Percentiles rank a stretch among this genome's conserved stretches.
Evolutionary conservation across 2,329 filamentous ascomycete species (phyloP).

Genomic region (Daldinia sp.): DNA sequence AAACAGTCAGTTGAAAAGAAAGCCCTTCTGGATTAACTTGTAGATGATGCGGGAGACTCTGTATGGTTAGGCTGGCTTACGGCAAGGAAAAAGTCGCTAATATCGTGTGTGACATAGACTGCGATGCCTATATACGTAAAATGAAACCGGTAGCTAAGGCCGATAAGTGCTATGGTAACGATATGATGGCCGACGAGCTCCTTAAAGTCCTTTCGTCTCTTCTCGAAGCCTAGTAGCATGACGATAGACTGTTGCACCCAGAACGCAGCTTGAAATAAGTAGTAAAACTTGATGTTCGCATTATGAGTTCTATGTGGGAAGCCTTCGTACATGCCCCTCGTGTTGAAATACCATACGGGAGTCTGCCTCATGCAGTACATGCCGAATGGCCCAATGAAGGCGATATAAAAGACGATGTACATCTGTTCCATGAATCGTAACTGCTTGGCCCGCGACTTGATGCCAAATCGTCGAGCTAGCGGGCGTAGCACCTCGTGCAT

Average conservation of each 20-base stretch:
- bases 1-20: not conserved
- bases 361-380: slow-evolving; percentile 75
- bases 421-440: slow-evolving; percentile 78
- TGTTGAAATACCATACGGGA: slow-evolving; percentile 79
- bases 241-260: slow-evolving; percentile 80
- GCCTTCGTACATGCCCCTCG: slow-evolving; percentile 73
- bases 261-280: slow-evolving; percentile 76
- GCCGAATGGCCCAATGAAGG: slow-evolving; percentile 70
- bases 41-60: not conserved
- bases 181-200: slow-evolving; percentile 78
- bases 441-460: slow-evolving; percentile 70
- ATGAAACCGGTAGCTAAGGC: slow-evolving; percentile 76
- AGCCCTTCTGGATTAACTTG: not conserved
- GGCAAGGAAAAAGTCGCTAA: slow-evolving; percentile 79
- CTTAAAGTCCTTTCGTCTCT: slow-evolving; percentile 77
- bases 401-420: slow-evolving; percentile 78
- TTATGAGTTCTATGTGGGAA: slow-evolving; percentile 75
- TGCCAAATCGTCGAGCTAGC: slow-evolving; percentile 50
- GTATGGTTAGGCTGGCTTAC: slow-evolving; percentile 28
- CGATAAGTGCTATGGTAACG: slow-evolving; percentile 73
- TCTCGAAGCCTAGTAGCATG: slow-evolving; percentile 72
- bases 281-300: slow-evolving; percentile 75
- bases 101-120: slow-evolving; percentile 78
- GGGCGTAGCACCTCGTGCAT: not conserved
- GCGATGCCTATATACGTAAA: slow-evolving; percentile 79